phyloP scores from a whole-genome alignment of 441 rosid genomes.

The Codiaeum variegatum region DNA sequence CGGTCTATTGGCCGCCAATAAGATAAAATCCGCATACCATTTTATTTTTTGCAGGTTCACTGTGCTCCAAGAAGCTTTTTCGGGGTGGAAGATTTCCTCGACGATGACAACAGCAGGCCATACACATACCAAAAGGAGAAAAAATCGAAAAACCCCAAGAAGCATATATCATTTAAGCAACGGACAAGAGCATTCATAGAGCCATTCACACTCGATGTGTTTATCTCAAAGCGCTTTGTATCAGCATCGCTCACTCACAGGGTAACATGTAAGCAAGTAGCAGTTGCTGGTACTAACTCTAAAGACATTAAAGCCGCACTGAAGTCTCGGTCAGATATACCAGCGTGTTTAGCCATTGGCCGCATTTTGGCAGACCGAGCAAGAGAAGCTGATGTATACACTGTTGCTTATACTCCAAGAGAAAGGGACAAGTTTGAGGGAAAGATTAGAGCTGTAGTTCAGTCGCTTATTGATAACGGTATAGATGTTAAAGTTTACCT shows the following conservation, averaged over 20 bases:
- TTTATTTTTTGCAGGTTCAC: constrained; percentile 33
- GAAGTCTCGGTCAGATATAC: constrained; percentile 70
- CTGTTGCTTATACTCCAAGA: constrained; percentile 74
- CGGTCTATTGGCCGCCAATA: neutral
- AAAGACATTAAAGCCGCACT: constrained; percentile 80
- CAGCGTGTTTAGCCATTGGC: constrained; percentile 77
- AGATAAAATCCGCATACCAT: neutral
- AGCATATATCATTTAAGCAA: constrained; percentile 76
- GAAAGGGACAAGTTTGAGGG: constrained; percentile 93
- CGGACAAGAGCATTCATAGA: constrained; percentile 82
- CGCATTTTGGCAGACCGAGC: constrained; percentile 71
- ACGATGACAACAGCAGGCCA: constrained; percentile 79
- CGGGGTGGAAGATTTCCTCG: constrained; percentile 90
- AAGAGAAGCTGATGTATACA: constrained; percentile 79
- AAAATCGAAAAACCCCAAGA: constrained; percentile 67
- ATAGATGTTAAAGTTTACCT: constrained; percentile 77
- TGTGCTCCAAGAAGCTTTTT: constrained; percentile 81
- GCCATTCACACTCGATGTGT: constrained; percentile 83
- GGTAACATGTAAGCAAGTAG: constrained; percentile 80
- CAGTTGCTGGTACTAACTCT: constrained; percentile 89
- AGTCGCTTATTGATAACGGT: constrained; percentile 82
- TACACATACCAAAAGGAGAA: constrained; percentile 78
- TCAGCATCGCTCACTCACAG: constrained; percentile 86
- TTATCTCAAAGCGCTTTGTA: constrained; percentile 85
- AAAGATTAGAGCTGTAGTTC: constrained; percentile 86